Conservation (phyloP, 2,329 filamentous ascomycete species). For the Cytospora chrysosperma region DNA sequence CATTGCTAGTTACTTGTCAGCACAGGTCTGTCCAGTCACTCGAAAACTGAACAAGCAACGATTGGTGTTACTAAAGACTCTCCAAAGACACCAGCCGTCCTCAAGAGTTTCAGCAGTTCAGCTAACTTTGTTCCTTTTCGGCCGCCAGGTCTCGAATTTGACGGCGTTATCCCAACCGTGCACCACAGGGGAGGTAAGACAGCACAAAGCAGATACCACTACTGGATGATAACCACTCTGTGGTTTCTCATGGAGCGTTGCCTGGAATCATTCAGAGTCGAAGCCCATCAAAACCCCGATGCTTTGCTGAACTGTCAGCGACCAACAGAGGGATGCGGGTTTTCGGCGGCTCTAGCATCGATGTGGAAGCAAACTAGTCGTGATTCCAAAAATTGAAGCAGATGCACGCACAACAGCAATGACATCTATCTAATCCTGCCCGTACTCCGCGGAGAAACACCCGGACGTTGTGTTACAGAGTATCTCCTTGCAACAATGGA, state of each 20-base stretch:
- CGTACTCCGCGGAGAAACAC: neutral
- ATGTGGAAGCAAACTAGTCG: neutral
- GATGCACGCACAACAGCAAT: neutral
- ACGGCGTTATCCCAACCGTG: slow-evolving; percentile 4
- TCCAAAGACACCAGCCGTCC: neutral
- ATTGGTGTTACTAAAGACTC: neutral
- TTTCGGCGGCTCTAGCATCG: too few relatives aligned
- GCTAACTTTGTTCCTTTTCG: neutral
- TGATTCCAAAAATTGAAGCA: neutral
- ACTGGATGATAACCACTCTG: neutral
- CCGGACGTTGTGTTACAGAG: neutral
- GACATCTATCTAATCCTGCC: neutral
- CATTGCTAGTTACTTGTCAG: neutral
- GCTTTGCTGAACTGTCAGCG: neutral
- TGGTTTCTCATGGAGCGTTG: neutral
- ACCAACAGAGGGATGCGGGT: neutral
- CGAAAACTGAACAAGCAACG: neutral
- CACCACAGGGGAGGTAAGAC: neutral
- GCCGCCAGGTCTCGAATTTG: neutral
- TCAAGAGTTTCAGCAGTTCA: neutral
- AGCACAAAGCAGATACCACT: slow-evolving; percentile 4
- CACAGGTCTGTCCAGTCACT: neutral
- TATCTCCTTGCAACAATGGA: neutral
- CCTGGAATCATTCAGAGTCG: neutral
- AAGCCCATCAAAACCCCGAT: neutral